phyloP scores from a whole-genome alignment of 1,139 yeast species.

The Yamadazyma atmosphaerica region DNA sequence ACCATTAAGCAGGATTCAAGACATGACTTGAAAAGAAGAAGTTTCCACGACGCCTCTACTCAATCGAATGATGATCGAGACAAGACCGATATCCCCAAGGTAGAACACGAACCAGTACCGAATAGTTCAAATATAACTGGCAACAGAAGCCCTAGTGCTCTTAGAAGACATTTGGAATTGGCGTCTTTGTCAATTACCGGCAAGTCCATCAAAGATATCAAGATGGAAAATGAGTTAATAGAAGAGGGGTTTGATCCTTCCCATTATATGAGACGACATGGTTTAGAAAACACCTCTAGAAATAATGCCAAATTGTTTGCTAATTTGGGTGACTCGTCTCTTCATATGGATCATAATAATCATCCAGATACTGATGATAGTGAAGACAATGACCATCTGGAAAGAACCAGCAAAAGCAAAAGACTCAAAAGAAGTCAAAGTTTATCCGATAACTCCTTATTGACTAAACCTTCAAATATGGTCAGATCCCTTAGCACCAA shows the following conservation, averaged over 20 bases:
- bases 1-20: no score
- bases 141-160: constrained; percentile 13
- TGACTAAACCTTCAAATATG: constrained; percentile 8
- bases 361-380: constrained; percentile 5
- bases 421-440: constrained; percentile 18
- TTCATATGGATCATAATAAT: constrained; percentile 7
- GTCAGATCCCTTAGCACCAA: constrained; percentile 20
- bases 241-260: constrained; percentile 51
- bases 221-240: constrained; percentile 48
- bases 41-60: not conserved
- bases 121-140: not conserved
- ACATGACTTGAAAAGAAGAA: not conserved
- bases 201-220: constrained; percentile 47
- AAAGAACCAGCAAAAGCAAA: constrained; percentile 2
- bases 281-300: constrained; percentile 8
- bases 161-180: constrained; percentile 48
- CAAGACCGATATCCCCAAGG: not conserved
- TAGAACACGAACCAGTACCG: not conserved
- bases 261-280: constrained; percentile 14
- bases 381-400: constrained; percentile 2
- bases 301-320: constrained; percentile 16
- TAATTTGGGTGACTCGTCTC: constrained; percentile 17
- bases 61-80: not conserved
- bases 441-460: constrained; percentile 7
- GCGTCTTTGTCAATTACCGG: constrained; percentile 58